Evolutionary conservation across 495 filamentous ascomycete genomes (phyloP), one percentile per base, ranked within the genome.

Genomic region (Aspergillus campestris): DNA sequence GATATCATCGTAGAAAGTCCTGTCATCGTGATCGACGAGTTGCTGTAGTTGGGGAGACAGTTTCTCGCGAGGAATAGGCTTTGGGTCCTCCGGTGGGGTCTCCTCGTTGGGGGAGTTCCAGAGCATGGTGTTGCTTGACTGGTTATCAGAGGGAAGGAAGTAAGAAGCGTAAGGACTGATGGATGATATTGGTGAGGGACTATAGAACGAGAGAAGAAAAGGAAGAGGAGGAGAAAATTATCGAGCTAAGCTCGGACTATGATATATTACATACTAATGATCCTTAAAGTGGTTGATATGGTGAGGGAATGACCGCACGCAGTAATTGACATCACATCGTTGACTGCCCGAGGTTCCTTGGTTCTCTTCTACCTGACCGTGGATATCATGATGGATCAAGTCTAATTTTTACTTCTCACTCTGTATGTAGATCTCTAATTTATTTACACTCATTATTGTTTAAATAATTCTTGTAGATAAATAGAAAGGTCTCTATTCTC

Each of bases 21-120:
- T 80, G 12, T 89, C 87, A 2, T 94, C 81, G 31, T 74, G 78
- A 50, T 94, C 86, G 3, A 90, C 69, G 6, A 86, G 78, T 34
- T 79, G 81, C 55, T 95, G 87, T 6, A 90, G 65, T 10, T 73
- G 70, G 11, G 74, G 65, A 4, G 87, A 81, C 6, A 94, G 81
- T 59, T 79, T 79, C 54, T 79, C 72, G 28, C 70, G 64, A 12
- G 78, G 57, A 9, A 81, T 69, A 6, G 79, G 81, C 49, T 75
- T 50, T 57, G 54, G 67, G 51, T 48, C 64, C 60, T 52, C 69
- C 64, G 51, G 51, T 15, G 53, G 59, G 29, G 67, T 34, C 12
- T 69, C 58, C 29, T 67, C 52, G 11, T 61, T 41, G 27, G 47
- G 51, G 34, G 42, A 60, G n/a, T 56, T 51, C 67, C 64, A 69